These are phyloP conservation scores for Artemisia argyi DNA, from an alignment of 129 eudicot species.

Conservation along the genomic window DNA sequence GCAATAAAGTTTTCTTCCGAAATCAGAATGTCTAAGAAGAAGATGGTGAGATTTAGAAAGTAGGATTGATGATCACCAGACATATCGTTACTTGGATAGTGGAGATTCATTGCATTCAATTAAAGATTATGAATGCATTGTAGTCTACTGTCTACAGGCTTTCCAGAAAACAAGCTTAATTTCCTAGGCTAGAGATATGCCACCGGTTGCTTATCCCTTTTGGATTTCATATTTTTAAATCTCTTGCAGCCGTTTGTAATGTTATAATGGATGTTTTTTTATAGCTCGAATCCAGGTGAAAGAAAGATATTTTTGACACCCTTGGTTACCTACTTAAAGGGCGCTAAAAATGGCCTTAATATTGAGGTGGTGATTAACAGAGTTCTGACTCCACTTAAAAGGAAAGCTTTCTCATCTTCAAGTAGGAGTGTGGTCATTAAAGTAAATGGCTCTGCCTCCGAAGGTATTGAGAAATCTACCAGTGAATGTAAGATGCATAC, in stretches of 20 bases:
- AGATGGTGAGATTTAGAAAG: no score
- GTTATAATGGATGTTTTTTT: neutral
- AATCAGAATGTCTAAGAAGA: neutral
- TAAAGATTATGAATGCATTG: no score
- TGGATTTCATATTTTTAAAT: no score
- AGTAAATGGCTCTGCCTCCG: slow-evolving; percentile 49
- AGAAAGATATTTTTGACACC: slow-evolving; percentile 86
- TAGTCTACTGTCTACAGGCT: no score
- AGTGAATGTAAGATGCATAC: slow-evolving; percentile 38
- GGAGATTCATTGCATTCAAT: no score
- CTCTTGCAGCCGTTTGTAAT: no score
- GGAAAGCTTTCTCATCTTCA: slow-evolving; percentile 43
- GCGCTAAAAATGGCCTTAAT: slow-evolving; percentile 51
- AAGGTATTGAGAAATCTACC: slow-evolving; percentile 38
- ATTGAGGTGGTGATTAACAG: slow-evolving; percentile 54
- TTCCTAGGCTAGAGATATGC: no score
- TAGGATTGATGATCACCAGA: no score
- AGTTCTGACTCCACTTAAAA: slow-evolving; percentile 63
- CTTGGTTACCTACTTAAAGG: slow-evolving; percentile 67
- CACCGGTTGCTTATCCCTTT: no score
- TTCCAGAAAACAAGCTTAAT: no score
- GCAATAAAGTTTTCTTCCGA: neutral
- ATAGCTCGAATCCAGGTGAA: slow-evolving; percentile 46
- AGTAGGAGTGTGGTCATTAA: slow-evolving; percentile 17
- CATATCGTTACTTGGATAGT: no score